phyloP scores from a whole-genome alignment of 768 basidiomycete species.

The Termitomyces sp. region DNA sequence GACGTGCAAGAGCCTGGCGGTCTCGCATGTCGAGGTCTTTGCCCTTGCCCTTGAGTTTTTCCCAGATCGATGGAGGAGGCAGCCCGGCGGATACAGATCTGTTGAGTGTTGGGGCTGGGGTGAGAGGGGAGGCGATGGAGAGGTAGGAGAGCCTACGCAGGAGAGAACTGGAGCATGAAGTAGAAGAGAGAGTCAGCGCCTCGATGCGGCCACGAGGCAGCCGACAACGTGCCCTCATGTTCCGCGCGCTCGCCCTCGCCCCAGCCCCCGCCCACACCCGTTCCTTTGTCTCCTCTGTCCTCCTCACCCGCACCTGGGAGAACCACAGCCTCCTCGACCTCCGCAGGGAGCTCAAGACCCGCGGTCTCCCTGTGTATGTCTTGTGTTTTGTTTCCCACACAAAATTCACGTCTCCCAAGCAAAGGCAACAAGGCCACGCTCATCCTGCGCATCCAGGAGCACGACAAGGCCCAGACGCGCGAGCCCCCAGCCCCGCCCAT shows the following conservation, averaged over 20 bases:
- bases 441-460: conserved; percentile 47
- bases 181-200: conserved; percentile 25
- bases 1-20: conserved; percentile 66
- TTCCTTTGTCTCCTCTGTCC: conserved; percentile 46
- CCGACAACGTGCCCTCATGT: conserved; percentile 14
- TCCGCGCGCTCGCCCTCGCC: conserved; percentile 10
- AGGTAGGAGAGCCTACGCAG: conserved; percentile 51
- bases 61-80: conserved; percentile 50
- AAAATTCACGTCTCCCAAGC: conserved; percentile 14
- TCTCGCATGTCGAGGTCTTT: conserved; percentile 61
- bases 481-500: conserved; percentile 33
- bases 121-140: conserved; percentile 21
- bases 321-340: conserved; percentile 43
- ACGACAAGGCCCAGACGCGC: conserved; percentile 30
- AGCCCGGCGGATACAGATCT: conserved; percentile 65
- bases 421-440: conserved; percentile 55
- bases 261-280: conserved; percentile 10
- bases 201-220: conserved; percentile 60
- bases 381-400: not conserved
- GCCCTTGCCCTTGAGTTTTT: conserved; percentile 67
- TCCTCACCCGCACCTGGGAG: conserved; percentile 54
- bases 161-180: conserved; percentile 67
- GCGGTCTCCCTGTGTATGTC: conserved; percentile 53
- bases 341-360: conserved; percentile 45
- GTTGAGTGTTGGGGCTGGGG: conserved; percentile 21